These are phyloP conservation scores for Fusarium temperatum DNA, from an alignment of 2,329 filamentous ascomycete species.

Conservation along the genomic window DNA sequence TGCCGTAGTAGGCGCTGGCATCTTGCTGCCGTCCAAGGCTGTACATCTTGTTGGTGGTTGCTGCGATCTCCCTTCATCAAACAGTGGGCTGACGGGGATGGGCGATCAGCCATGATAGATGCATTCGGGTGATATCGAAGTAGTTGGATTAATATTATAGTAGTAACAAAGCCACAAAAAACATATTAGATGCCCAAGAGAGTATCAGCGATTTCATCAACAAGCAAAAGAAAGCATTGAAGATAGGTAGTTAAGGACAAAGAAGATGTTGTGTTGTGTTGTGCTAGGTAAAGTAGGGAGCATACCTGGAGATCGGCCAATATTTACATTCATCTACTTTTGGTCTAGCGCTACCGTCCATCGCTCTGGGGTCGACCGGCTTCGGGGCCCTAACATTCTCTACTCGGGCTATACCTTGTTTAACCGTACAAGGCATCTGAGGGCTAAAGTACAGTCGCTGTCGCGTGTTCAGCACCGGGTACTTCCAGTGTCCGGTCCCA, in stretches of 20 bases:
- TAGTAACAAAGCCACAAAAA: background rate
- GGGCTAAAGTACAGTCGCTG: conserved; percentile 26
- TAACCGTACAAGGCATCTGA: background rate
- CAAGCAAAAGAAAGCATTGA: background rate
- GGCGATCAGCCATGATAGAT: conserved; percentile 13
- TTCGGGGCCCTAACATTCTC: conserved; percentile 20
- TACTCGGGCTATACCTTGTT: conserved; percentile 29
- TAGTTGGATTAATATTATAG: background rate
- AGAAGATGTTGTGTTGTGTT: conserved; percentile 4
- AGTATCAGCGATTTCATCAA: background rate
- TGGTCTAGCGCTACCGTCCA: conserved; percentile 35
- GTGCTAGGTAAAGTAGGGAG: conserved; percentile 4
- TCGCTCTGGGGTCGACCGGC: conserved; percentile 24
- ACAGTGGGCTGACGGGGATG: conserved; percentile 29
- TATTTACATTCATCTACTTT: conserved; percentile 47
- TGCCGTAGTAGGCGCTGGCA: conserved; percentile 59
- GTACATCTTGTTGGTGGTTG: conserved; percentile 26
- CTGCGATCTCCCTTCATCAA: background rate
- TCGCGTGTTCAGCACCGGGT: conserved; percentile 17
- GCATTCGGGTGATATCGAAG: background rate
- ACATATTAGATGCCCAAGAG: background rate
- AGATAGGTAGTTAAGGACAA: background rate
- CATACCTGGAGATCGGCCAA: background rate
- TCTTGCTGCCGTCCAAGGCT: conserved; percentile 58
- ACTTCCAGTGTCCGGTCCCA: conserved; percentile 25